Base-by-base conservation (phyloP, 306 rosid species). In the Quercus robur region DNA sequence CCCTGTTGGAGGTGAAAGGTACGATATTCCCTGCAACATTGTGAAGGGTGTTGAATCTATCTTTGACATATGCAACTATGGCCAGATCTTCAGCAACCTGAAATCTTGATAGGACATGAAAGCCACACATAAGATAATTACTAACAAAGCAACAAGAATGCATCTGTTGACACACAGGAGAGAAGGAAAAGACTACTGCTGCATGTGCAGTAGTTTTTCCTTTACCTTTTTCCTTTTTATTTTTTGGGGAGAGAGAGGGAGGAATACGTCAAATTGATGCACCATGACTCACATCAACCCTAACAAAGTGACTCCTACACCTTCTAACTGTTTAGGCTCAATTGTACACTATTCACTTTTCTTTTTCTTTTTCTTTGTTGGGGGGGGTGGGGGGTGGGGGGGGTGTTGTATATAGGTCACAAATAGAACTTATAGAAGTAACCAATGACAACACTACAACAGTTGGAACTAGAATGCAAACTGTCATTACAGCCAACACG, bases 81-180 rank as follows among this genome's bases (percentile, higher is more conserved):
- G 83, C 81, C 54, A 83, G 77, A 68, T 93, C 97, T 89, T 95
- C 98, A 52, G 89, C 82, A 90, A 95, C 88, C 99, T 95, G 86
- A 73, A 86, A 81, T 33, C 64, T 76, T 83, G 81, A 78, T 70
- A 78, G 76, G 62, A 81, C 70, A 80, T 66, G 74, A 74, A 69
- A 74, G 83, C 69, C 52, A 55, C 28, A 75, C 20, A 61, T 71
- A 64, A 88, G 90, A n/a, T 71, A 59, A 85, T 28, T 67, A 59
- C 38, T 5, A 49, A 66, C 28, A 17, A 75, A 75, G 56, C 33
- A 61, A 64, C 49, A 73, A 5, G 56, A 61, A 78, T 67, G 13
- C 20, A 19, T 28, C 28, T 20, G 59, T 80, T 26, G 14, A 52
- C 49, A 25, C n/a, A 66, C 38, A 58, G 15, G 28, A 57, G 13